Base-by-base conservation (phyloP, 768 basidiomycete genomes). In the Suillus alpinus region DNA sequence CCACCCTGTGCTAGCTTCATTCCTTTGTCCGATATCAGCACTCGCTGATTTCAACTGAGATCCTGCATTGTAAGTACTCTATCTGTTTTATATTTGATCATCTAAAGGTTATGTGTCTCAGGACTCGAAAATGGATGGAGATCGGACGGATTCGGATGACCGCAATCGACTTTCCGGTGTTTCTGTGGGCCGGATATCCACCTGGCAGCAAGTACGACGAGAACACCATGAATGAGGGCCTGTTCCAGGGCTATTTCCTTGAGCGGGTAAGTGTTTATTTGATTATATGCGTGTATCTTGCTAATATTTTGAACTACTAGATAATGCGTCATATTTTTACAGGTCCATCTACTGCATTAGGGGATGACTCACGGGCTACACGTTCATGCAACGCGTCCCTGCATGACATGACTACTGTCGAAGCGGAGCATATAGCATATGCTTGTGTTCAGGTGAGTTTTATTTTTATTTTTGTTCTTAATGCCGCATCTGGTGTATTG, bases 381-480 rank as follows among this genome's bases (percentile, higher is more conserved):
- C 40, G 41, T 6, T 31, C 8, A 0, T 36, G 50, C 23, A 63
- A 63, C 14, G 47, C 40, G 2, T 37, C 50, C 16, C 56, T 63
- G 2, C 37, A 52, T 3, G 37, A 32, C 2, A 60, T 63, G 50
- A 18, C 39, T n/a, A 18, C 39, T 14, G 49, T 63, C 12, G n/a
- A 39, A 0, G 59, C 20, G 2, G 59, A 46, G 23, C 56, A 63
- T 10, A 51, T 63, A 23, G 59, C 62, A 9, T 63, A 63, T 18
- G 13, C 31, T 32, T 40, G 36, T 0, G 32, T 56, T 14, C 59
- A 40, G 59, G 62, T 55, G 2, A 43, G 52, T 59, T 20, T 43
- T 16, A 4, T n/a, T 43, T 20, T 23, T 41, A n/a, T 53, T 39
- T 8, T 39, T 3, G 1, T 18, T 40, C 13, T 14, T 44, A 13